A percentile compares a stretch with the other conserved stretches of the same genome.
phyloP scores from a whole-genome alignment of 2,329 filamentous ascomycete species.

The Daldinia sp. region DNA sequence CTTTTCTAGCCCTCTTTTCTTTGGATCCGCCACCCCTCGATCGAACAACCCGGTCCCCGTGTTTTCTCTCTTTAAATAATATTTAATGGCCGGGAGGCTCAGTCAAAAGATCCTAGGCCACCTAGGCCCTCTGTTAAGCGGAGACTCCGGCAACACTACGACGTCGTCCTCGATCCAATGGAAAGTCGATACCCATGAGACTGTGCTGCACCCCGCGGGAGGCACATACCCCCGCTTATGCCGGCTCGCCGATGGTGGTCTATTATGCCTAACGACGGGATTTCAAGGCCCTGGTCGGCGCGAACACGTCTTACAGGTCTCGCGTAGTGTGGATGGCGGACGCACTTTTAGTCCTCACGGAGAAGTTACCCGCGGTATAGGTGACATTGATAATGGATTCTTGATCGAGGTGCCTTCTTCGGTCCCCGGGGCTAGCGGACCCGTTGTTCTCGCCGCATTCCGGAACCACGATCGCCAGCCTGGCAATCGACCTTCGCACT shows the following conservation, averaged over 20 bases:
- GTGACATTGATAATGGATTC: conserved; percentile 58
- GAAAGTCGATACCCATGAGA: conserved; percentile 51
- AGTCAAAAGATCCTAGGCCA: conserved; percentile 35
- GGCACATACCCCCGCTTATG: conserved; percentile 59
- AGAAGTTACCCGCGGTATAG: conserved; percentile 53
- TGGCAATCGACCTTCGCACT: conserved; percentile 49
- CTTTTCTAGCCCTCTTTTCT: background rate
- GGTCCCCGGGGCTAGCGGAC: conserved; percentile 3
- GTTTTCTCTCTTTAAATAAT: background rate
- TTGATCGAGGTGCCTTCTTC: conserved; percentile 52
- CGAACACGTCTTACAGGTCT: conserved; percentile 52
- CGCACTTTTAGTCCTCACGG: conserved; percentile 51
- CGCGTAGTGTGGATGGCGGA: conserved; percentile 54
- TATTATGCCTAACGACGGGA: conserved; percentile 56
- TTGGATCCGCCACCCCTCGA: background rate
- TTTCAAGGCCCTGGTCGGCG: conserved; percentile 44
- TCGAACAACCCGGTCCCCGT: background rate
- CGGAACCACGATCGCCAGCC: conserved; percentile 55
- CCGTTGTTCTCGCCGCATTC: conserved; percentile 55
- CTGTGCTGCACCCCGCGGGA: conserved; percentile 48
- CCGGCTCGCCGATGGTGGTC: conserved; percentile 53
- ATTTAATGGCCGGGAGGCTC: conserved; percentile 31
- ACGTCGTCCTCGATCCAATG: conserved; percentile 6
- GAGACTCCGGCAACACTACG: background rate
- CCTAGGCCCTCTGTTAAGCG: conserved; percentile 21